Base-by-base conservation (phyloP, 228 moss, liverwort and hornwort species). In the Sphagnum fallax region DNA sequence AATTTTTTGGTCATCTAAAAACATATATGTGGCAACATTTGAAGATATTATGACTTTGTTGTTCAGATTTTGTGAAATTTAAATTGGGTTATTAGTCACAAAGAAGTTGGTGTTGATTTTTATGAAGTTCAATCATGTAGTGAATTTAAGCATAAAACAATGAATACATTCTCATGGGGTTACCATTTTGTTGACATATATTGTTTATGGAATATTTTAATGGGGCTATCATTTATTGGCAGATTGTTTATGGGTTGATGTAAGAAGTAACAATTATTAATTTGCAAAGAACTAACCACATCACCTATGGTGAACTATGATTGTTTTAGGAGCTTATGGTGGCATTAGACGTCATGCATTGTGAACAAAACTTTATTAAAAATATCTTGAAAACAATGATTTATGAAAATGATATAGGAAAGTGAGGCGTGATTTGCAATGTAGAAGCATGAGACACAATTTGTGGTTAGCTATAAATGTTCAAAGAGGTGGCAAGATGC, bases 391-490 rank as follows among this genome's bases (percentile, higher is more conserved):
- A 63, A 63, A 63, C 3, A 6, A 0, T 63, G n/a, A 8, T 16
- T 8, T 1, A 3, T 8, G 62, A 63, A 32, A 63, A 63, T 15
- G 62, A 63, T 1, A 63, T 63, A 63, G 62, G 62, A 63, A 63
- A 32, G 62, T 63, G 6, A 63, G 62, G n/a, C 15, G 62, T 7
- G 9, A 63, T 63, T 32, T 63, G 7, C 7, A 15, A 63, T 6
- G 62, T 7, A 15, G 47, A 63, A 32, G 3, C n/a, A 8, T 63
- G 15, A n/a, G n/a, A 7, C 6, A 8, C 0, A 1, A 63, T 16
- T 16, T 63, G 62, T 63, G 62, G 62, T 16, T 63, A 63, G 47
- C 62, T 63, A n/a, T 32, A n/a, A 63, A 63, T 63, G 16, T 32
- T 15, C 15, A 63, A 32, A 63, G 47, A 6, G 8, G 9, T 15